Base-by-base conservation (phyloP, 2,329 filamentous ascomycete species). In the Pseudocercospora fuligena region DNA sequence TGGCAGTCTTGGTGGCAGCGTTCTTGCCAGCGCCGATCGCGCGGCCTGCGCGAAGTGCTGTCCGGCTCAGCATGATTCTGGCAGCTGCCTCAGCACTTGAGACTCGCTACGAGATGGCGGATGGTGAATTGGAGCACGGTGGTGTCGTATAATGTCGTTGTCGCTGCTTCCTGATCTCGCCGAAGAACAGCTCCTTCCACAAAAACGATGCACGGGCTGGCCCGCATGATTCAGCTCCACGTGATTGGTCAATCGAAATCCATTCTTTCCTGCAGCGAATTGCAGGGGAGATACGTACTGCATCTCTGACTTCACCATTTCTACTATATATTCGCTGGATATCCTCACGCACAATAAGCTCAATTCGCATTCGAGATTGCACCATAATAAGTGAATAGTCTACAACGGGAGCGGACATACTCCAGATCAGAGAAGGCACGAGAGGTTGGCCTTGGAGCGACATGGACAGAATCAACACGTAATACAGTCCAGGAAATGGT, bases 1-100 rank as follows among this genome's bases (percentile, higher is more conserved):
- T 80, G 76, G 81, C 75, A 73, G 80, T 81, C 75, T 76, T 81
- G 76, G 73, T 79, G 76, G 78, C 78, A 75, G 80, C 80, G 81
- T 78, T 82, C 83, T 89, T 87, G 92, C 93, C 90, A 90, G 90
- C 88, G 86, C 90, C 91, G 86, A 93, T 87, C 79, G 90, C 87
- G 89, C 93, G 93, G 88, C 91, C 88, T 82, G 92, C 89, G 87
- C 93, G 93, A 87, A 96, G 85, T 85, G 89, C 89, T 84, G 93
- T 93, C 88, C 93, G 92, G 85, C 92, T 91, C 88, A 97, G 90
- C 94, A 98, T 97, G 81, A 82, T 91, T 59, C 58, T 36, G 47
- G 66, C 72, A 69, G 67, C 63, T 63, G 70, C 66, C 74, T 76
- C 73, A 76, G 75, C 75, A 68, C 75, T 76, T 76, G 73, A 76